Evolutionary conservation across 345 rosid genomes (phyloP), one percentile per base, ranked within the genome.

Genomic region (Hibiscus mutabilis): DNA sequence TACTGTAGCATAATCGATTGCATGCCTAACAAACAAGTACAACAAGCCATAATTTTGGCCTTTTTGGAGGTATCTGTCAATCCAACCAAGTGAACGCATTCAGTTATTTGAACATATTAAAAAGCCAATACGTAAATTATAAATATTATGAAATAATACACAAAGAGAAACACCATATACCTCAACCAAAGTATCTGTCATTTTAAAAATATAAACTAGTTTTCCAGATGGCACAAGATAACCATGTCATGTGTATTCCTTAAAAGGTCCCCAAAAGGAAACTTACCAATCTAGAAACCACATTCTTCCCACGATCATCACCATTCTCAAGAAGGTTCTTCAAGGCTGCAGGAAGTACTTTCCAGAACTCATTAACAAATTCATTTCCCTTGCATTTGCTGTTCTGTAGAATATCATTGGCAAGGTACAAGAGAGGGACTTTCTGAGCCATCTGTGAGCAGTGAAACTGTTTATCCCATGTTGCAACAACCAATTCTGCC

Each of bases 391-490:
- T 87, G 52, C 97, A 92, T 83, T 90, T 95, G 73, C 99, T 90
- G 80, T 92, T 95, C 86, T 95, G 98, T 37, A 95, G 85, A 70
- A 95, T 95, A 52, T 92, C 98, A 72, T 95, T 92, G 16, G 99
- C 98, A 66, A 95, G 89, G 76, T 90, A 95, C 84, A 95, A 70
- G 44, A 92, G 87, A 64, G 97, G 98, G 27, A 95, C 96, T 82
- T 95, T 95, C 80, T 88, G 94, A 73, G 53, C 69, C 83, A 87
- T 87, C 66, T 88, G 75, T 6, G 98, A 90, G 60, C 75, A 79
- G 78, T 81, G 94, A 79, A 95, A 92, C 82, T 95, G 98, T 75
- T 92, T 90, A 65, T 86, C 90, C 99, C 99, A 95, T 86, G 98
- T 95, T 29, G 85, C 61, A 16, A 92, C 98, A 37, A 92, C 96